phyloP scores from a whole-genome alignment of 164 flowering plant species.

The grape (Vitis vinifera) region DNA sequence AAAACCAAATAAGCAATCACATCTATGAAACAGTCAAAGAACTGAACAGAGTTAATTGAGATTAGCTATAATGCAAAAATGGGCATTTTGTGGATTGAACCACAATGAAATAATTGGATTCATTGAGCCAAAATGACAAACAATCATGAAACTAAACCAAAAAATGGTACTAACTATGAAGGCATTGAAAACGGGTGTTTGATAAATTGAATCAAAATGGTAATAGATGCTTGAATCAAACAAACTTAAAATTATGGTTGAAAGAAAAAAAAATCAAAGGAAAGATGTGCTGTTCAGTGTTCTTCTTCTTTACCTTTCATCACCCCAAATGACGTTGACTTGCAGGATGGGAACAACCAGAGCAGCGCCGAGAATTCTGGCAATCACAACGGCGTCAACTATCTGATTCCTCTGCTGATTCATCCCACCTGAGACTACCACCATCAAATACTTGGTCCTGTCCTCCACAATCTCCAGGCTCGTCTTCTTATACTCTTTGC shows the following conservation, averaged over 20 bases:
- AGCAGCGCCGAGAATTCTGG: conserved; percentile 92
- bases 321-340: conserved; percentile 94
- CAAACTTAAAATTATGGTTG: no score
- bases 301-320: conserved; percentile 71
- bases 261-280: not conserved
- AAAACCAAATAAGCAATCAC: conserved; percentile 2
- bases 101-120: not conserved
- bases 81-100: not conserved
- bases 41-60: not conserved
- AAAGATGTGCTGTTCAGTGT: not conserved
- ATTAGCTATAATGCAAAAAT: not conserved
- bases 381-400: conserved; percentile 96
- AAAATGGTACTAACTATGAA: no score
- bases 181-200: not conserved
- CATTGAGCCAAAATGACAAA: not conserved
- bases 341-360: conserved; percentile 90
- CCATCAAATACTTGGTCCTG: conserved; percentile 71
- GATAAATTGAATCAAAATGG: not conserved
- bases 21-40: not conserved
- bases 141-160: no score
- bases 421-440: conserved; percentile 94
- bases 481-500: conserved; percentile 40
- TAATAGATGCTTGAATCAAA: not conserved
- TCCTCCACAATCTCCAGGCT: conserved; percentile 49
- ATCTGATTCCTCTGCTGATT: conserved; percentile 99